phyloP scores from a whole-genome alignment of 176 grass and related monocot genomes.

The Carex scoparia region DNA sequence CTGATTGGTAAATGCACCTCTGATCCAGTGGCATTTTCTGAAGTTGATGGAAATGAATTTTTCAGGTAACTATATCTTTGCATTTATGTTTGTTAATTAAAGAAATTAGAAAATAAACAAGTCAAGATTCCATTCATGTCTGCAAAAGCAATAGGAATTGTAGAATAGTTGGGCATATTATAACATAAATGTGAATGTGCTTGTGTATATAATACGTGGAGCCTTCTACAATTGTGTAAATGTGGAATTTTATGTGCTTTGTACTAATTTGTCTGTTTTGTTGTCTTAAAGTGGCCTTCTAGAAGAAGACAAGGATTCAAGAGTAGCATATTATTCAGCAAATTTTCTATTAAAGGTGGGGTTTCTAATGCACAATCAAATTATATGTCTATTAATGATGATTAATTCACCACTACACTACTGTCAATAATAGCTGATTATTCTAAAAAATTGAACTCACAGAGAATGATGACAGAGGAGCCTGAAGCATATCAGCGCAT shows the following conservation, averaged over 20 bases:
- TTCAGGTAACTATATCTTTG: conserved; percentile 46
- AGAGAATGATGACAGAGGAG: conserved; percentile 99
- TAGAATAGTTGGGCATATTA: neutral
- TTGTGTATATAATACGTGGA: neutral
- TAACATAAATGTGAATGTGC: neutral
- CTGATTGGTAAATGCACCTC: conserved; percentile 97
- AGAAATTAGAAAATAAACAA: neutral
- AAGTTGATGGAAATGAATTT: conserved; percentile 96
- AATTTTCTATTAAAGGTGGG: conserved; percentile 96
- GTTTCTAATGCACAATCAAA: neutral
- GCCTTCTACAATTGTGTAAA: neutral
- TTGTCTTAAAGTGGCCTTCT: conserved; percentile 64
- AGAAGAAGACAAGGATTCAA: conserved; percentile 90
- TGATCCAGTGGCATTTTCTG: conserved; percentile 78
- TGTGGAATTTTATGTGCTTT: conserved; percentile 15
- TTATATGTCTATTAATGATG: neutral
- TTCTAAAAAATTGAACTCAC: conserved; percentile 29
- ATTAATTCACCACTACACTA: neutral
- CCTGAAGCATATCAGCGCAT: conserved; percentile 84
- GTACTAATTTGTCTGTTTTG: conserved; percentile 17
- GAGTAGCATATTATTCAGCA: conserved; percentile 98
- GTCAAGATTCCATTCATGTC: neutral
- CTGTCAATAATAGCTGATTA: neutral
- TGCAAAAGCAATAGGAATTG: neutral
- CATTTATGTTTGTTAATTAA: neutral